Base-by-base conservation (phyloP, 2,329 filamentous ascomycete genomes). In the Paecilomyces niveus region DNA sequence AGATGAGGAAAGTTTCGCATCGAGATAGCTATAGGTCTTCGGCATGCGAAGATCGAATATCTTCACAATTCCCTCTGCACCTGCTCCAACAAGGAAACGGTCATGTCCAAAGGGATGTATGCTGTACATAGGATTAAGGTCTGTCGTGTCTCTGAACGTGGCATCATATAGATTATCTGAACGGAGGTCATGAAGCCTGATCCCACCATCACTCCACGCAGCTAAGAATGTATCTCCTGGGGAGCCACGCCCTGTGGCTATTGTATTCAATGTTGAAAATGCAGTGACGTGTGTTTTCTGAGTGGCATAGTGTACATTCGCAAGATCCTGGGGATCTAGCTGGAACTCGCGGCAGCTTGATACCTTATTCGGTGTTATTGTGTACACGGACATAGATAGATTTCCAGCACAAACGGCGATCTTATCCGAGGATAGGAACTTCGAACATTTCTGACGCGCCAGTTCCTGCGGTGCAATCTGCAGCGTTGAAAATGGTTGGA, bases 161-260 rank as follows among this genome's bases (percentile, higher is more conserved):
- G 71, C 70, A 56, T 82, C 80, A 52, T 75, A 79, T 11, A 74
- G 70, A 21, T 71, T 68, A 2, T 78, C 74, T 1, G 81, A 81
- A 35, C 85, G 82, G 57, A 86, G 70, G 63, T 88, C 85, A 65
- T 88, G 84, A 5, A 88, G 76, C 63, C 83, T 68, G 45, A 80
- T 74, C 45, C 79, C 74, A 10, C 83, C 82, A 65, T 86, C 83
- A 55, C 83, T 83, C 68, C 83, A 84, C 8, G 84, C 84, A 32
- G 82, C 81, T 1, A 88, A 72, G 59, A 87, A 86, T 0, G 83
- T 70, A 53, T 83, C 72, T 2, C 81, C 80, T 3, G 75, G 63
- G 18, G 67, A 69, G 10, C 69, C 71, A 24, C 61, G 59, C 3
- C 61, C 66, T 10, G 59, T 58, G 1, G 62, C 60, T 18, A 60